Base-by-base conservation (phyloP, 306 rosid species). In the Castanea mollissima region DNA sequence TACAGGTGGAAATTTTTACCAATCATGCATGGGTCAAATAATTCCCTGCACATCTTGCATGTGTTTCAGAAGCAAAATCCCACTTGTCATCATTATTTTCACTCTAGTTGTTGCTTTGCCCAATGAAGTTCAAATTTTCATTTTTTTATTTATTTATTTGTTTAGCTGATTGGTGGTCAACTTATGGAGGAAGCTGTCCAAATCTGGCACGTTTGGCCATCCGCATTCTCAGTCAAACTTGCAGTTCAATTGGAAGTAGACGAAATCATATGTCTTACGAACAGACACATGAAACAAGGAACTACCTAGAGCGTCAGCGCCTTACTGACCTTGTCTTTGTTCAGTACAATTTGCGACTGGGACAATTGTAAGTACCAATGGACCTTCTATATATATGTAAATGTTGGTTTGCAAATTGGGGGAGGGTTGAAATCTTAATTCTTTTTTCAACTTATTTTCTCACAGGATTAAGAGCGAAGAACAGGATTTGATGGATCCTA, bases 161-260 rank as follows among this genome's bases (percentile, higher is more conserved):
- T 63, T 67, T 77, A 94, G 96, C 91, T 63, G 98, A 94, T 87
- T 94, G 98, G 98, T 94, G 97, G 98, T 91, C 97, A 76, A 90
- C 97, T 74, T 92, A 91, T 82, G 97, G 97, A 78, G 94, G 97
- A 82, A 90, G 91, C 74, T 94, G 97, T 86, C 97, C 97, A 23
- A 91, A 90, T 87, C 85, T 94, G 84, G 86, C 97, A 2, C 94
- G 92, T 71, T 74, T 94, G 78, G 97, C 97, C 19, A 84, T 90
- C 76, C 94, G 88, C 19, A 87, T 94, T 86, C 98, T 94, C 83
- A 89, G 97, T 73, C 98, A 92, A 83, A 91, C 97, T 68, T 92
- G 94, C 87, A 83, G 93, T 76, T 78, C 74, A 27, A 51, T 81
- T 77, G 76, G 82, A 55, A 85, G 85, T 76, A 89, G 85, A 86